Base-by-base conservation (phyloP, 1,284 basidiomycete species). In the Pyrrhoderma lamaoense region DNA sequence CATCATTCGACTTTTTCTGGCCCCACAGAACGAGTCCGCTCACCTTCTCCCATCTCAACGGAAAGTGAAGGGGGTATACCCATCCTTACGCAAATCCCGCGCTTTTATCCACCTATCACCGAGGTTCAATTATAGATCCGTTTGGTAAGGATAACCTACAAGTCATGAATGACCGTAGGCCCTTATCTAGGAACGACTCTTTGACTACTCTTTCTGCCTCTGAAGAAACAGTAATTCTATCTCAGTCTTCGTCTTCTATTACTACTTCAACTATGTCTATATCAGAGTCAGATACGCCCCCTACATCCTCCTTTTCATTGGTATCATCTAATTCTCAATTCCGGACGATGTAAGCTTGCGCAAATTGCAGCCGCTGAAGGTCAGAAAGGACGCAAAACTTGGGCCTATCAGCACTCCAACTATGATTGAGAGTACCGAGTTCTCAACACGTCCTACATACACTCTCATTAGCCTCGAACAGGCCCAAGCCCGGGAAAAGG, bases 71-170 rank as follows among this genome's bases (percentile, higher is more conserved):
- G 23, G 60, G 59, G 5, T 69, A 64, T 45, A 61, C 73, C 37
- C 85, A 88, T 65, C 86, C 86, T 36, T 89, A 87, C 61, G 86
- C 85, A 49, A 86, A 88, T 58, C 84, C 86, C 5, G 81, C 86
- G 54, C 67, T 82, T 53, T 57, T 66, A 53, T 36, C 60, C 11
- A 42, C 49, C 3, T 57, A 57, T 25, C 49, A 59, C 39, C 49
- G 54, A 14, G 51, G 50, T 22, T 55, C 51, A 1, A 19, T 53
- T 18, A 53, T 49, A 21, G 52, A 58, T 44, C 62, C 54, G 49
- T 61, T 57, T 56, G 57, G 59, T 36, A 45, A 42, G 22, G 38
- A 47, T 25, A 38, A 16, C 8, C 37, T 39, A n/a, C 37, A 43
- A 14, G 13, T 23, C 8, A 25, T 5, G n/a, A 22, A 40, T 14